Evolutionary conservation across 176 grass and related monocot species (phyloP).

Genomic region (Eremochloa ophiuroides): DNA sequence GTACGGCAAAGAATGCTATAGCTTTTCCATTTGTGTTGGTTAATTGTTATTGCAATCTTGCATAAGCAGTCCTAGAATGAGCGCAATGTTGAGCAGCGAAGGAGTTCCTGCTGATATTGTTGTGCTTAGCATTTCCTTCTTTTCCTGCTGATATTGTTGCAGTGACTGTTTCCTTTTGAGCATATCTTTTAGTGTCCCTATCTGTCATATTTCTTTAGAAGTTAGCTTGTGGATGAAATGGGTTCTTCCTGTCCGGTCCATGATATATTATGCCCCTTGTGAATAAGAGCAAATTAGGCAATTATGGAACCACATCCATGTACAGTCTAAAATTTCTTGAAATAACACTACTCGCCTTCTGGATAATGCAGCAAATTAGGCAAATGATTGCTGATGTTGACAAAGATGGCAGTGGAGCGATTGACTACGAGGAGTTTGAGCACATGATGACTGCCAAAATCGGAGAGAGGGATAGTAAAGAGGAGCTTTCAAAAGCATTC

Average conservation of each 20-base stretch:
- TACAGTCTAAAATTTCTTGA: not conserved
- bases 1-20: not conserved
- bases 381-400: constrained; percentile 97
- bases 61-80: not conserved
- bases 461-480: constrained; percentile 89
- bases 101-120: not conserved
- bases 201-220: not conserved
- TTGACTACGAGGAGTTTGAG: constrained; percentile 94
- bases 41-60: not conserved
- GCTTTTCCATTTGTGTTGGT: not conserved
- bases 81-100: not conserved
- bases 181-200: not conserved
- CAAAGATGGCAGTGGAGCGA: constrained; percentile 89
- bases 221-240: not conserved
- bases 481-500: constrained; percentile 90
- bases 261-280: not conserved
- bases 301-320: not conserved
- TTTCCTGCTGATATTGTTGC: not conserved
- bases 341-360: not conserved
- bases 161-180: not conserved
- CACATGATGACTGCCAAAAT: constrained; percentile 97
- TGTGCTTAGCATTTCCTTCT: not conserved
- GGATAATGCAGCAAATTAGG: constrained; percentile 81
- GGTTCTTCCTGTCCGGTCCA: not conserved
- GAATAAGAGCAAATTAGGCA: not conserved